These are phyloP conservation scores for Diutina siamensis DNA, from an alignment of 1,139 yeast genomes.

Conservation along the genomic window DNA sequence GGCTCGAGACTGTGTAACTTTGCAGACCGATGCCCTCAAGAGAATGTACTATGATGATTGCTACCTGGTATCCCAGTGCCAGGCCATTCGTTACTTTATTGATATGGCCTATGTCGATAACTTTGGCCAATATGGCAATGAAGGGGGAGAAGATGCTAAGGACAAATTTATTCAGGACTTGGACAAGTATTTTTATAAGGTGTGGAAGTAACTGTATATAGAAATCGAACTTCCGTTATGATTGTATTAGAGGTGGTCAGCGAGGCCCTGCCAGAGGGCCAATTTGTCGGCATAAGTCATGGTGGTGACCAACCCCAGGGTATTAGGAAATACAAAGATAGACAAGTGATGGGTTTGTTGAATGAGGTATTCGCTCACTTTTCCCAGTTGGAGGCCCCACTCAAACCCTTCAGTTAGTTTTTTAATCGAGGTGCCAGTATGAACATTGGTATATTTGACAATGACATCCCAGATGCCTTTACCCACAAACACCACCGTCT, in stretches of 20 bases:
- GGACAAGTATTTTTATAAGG: conserved; percentile 20
- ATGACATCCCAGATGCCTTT: conserved; percentile 72
- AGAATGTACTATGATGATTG: conserved; percentile 29
- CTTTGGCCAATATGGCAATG: conserved; percentile 30
- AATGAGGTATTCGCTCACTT: conserved; percentile 11
- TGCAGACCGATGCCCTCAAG: conserved; percentile 26
- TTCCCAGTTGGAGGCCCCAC: conserved; percentile 41
- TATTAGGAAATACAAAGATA: conserved; percentile 57
- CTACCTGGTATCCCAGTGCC: conserved; percentile 26
- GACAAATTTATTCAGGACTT: conserved; percentile 20
- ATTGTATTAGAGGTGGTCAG: conserved; percentile 7
- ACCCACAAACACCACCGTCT: conserved; percentile 50
- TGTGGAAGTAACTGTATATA: conserved; percentile 20
- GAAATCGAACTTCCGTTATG: not conserved
- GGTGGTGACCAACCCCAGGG: conserved; percentile 62
- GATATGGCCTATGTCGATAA: conserved; percentile 27
- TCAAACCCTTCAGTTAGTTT: conserved; percentile 13
- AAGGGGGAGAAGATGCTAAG: conserved; percentile 18
- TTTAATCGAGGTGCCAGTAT: conserved; percentile 14
- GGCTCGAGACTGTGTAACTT: conserved; percentile 21
- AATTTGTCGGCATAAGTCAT: conserved; percentile 36
- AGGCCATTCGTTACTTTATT: conserved; percentile 24
- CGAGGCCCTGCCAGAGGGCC: conserved; percentile 35
- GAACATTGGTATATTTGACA: conserved; percentile 17
- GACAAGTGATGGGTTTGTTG: not conserved